These are phyloP conservation scores for Phytophthora europaea DNA, from an alignment of 352 stramenopile species.

Conservation along the genomic window DNA sequence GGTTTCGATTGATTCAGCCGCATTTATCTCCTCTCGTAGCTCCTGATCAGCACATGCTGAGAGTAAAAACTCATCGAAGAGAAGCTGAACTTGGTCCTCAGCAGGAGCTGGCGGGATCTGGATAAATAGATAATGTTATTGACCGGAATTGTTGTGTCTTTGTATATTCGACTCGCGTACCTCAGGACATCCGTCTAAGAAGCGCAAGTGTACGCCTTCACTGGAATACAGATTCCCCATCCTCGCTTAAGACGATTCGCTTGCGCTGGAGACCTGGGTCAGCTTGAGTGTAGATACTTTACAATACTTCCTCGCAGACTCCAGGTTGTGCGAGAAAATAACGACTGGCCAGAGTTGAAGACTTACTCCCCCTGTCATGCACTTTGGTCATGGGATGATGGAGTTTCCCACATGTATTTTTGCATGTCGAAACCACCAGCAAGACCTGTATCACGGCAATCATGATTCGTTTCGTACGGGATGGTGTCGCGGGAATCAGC, in stretches of 20 bases:
- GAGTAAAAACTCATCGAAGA: slow-evolving; percentile 62
- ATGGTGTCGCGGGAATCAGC: slow-evolving; percentile 13
- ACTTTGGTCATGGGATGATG: slow-evolving; percentile 23
- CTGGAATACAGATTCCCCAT: slow-evolving; percentile 70
- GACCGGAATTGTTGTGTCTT: neutral
- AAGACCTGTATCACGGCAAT: neutral
- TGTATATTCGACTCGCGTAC: slow-evolving; percentile 29
- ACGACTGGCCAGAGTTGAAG: slow-evolving; percentile 14
- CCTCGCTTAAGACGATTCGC: neutral
- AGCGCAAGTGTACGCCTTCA: slow-evolving; percentile 46
- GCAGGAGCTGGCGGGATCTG: slow-evolving; percentile 64
- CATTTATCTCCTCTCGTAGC: slow-evolving; percentile 53
- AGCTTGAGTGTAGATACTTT: neutral
- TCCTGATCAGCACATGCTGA: slow-evolving; percentile 32
- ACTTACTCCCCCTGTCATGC: slow-evolving; percentile 10
- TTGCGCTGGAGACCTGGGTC: slow-evolving; percentile 2
- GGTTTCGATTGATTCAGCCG: slow-evolving; percentile 54
- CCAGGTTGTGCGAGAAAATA: slow-evolving; percentile 28
- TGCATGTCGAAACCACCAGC: slow-evolving; percentile 37
- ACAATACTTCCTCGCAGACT: slow-evolving; percentile 14
- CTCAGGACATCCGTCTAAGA: slow-evolving; percentile 68
- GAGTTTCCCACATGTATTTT: slow-evolving; percentile 36
- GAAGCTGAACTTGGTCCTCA: slow-evolving; percentile 44
- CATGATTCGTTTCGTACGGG: slow-evolving; percentile 29
- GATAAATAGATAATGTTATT: slow-evolving; percentile 13